phyloP scores from a whole-genome alignment of 1,284 basidiomycete species.

The Termitomyces sp. region DNA sequence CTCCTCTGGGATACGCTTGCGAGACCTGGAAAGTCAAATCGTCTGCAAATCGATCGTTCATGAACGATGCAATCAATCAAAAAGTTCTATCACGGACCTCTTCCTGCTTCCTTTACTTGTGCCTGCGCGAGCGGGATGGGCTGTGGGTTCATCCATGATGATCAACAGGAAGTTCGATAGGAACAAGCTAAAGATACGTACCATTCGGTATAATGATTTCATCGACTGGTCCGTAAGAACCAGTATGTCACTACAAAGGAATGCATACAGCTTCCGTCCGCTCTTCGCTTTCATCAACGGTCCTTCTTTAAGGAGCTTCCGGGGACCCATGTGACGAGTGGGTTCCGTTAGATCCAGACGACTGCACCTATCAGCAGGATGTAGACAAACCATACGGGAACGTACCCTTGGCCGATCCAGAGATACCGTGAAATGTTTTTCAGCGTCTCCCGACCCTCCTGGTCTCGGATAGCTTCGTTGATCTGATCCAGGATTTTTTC shows the following conservation, averaged over 20 bases:
- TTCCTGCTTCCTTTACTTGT: slow-evolving; percentile 49
- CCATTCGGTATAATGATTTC: slow-evolving; percentile 77
- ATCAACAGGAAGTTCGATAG: neutral
- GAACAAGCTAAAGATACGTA: slow-evolving; percentile 32
- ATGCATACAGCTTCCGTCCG: slow-evolving; percentile 70
- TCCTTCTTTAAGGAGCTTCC: slow-evolving; percentile 79
- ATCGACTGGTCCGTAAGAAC: slow-evolving; percentile 69
- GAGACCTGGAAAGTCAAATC: slow-evolving; percentile 62
- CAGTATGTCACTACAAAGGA: slow-evolving; percentile 78
- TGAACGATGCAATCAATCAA: neutral
- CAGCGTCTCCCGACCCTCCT: slow-evolving; percentile 74
- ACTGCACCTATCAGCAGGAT: slow-evolving; percentile 31
- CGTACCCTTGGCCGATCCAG: slow-evolving; percentile 81
- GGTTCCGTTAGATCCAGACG: slow-evolving; percentile 87
- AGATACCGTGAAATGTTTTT: slow-evolving; percentile 70
- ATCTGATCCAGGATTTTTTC: slow-evolving; percentile 76
- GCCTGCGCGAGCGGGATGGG: slow-evolving; percentile 71
- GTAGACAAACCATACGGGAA: neutral
- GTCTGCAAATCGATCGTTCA: slow-evolving; percentile 34
- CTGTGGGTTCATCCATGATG: slow-evolving; percentile 28
- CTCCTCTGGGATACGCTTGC: slow-evolving; percentile 69
- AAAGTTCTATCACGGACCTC: slow-evolving; percentile 33
- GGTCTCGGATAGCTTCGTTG: slow-evolving; percentile 87
- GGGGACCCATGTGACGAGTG: slow-evolving; percentile 73
- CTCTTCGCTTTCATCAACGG: slow-evolving; percentile 78